Base-by-base conservation (phyloP, 176 grass and related monocot genomes). In the Carex kokanica region DNA sequence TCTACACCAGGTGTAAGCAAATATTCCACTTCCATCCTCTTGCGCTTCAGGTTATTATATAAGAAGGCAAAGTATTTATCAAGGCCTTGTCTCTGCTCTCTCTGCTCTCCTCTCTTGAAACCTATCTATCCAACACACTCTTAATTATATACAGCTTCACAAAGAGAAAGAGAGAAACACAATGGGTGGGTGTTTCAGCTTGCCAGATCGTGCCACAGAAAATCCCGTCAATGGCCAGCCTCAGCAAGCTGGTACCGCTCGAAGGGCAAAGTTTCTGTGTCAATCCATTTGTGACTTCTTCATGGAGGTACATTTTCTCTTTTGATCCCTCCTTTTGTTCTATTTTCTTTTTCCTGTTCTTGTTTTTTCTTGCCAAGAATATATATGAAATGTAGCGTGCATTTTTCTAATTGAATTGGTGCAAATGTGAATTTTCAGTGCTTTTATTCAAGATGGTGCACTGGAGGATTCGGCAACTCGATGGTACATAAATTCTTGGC, bases 161-260 rank as follows among this genome's bases (percentile, higher is more conserved):
- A 65, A 16, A 65, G 36, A 60, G 54, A 25, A 24, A 64, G 32
- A 11, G 4, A 64, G 79, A 82, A 49, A 60, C 18, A 67, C 14
- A 68, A 82, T 82, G 80, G 61, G 80, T 23, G 59, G 55, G 15
- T 64, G 79, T 45, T 56, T 62, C 5, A 81, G 57, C 32, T 38
- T 29, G 10, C 32, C 34, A 60, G 15, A 60, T 59, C 75, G 52
- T 29, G 18, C 24, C 74, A 18, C 12, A 36, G 11, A 20, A 8
- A 7, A 79, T 59, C 15, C 77, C 40, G 17, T n/a, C 67, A 20
- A 45, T 45, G 17, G 38, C 67, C 67, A 45, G 15, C 49, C 6
- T 55, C 21, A 16, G 47, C 72, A 75, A 14, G 49, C 38, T 21
- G 20, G 40, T 49, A 41, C 1, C n/a, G 41, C 41, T 74, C 43